A percentile compares a stretch with the other conserved stretches of the same genome.
These are phyloP conservation scores for Tulasnella sp. DNA, from an alignment of 768 basidiomycete species.

Conservation along the genomic window DNA sequence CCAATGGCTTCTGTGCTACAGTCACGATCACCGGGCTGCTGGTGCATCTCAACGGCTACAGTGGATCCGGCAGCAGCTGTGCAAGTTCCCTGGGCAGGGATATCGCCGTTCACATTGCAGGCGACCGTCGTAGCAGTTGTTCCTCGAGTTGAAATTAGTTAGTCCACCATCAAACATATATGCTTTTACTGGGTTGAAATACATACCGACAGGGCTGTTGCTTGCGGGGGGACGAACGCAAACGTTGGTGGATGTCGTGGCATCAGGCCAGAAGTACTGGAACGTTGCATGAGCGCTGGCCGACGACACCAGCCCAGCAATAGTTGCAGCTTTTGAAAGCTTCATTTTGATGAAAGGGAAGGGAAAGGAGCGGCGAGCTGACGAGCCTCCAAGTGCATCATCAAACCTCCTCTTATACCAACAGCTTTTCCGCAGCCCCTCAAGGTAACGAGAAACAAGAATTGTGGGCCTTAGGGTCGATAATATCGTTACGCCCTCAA, in stretches of 20 bases:
- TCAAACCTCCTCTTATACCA: no score
- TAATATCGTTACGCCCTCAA: no score
- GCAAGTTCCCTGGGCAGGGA: conserved; percentile 31
- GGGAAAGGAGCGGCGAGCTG: no score
- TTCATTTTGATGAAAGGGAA: no score
- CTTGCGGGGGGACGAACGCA: conserved; percentile 36
- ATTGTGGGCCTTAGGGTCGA: no score
- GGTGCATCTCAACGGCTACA: conserved; percentile 39
- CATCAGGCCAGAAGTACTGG: conserved; percentile 40
- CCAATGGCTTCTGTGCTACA: conserved; percentile 40
- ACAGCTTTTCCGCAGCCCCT: no score
- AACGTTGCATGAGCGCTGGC: conserved; percentile 40
- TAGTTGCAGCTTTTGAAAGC: background rate
- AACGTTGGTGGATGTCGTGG: conserved; percentile 35
- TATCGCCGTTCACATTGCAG: conserved; percentile 33
- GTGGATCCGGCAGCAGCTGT: conserved; percentile 23
- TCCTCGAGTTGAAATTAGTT: background rate
- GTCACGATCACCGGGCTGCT: conserved; percentile 36
- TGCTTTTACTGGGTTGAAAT: background rate
- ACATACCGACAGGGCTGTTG: conserved; percentile 33
- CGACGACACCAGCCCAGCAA: conserved; percentile 1
- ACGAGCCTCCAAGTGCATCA: no score
- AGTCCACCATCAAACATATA: background rate
- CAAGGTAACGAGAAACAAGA: no score
- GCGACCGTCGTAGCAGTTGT: conserved; percentile 31